Evolutionary conservation across 164 flowering plant species (phyloP), one percentile per base, ranked within the genome.

Genomic region (Litsea cubeba): DNA sequence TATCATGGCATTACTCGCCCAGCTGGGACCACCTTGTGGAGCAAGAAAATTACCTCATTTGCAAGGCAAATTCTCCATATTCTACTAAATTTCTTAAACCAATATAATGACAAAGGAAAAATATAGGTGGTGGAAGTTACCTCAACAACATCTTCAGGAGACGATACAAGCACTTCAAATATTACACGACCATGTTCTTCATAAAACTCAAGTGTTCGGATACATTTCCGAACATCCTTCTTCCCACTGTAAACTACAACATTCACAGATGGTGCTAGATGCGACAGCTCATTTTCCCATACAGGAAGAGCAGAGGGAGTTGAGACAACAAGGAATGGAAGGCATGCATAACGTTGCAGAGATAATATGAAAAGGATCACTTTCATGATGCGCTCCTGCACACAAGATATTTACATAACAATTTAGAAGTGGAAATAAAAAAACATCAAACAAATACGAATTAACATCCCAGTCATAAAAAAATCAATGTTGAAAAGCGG

Each of bases 211-310:
- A 90, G 64, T n/a, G 66, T 71, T 73, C 84, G 76, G 40, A 91
- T 87, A 60, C 66, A 78, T 68, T 75, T 76, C 58, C 94, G 82
- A 1, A 79, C 74, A 65, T 83, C 84, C 79, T 71, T 84, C 70
- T 62, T 79, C 68, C 92, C 97, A 80, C 58, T 76, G 72, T 89
- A 93, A 69, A 84, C 84, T 58, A 90, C 86, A 76, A 83, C 81
- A 84, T 85, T 81, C 24, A 87, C 25, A 76, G 88, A 82, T 69
- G 90, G 85, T 23, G 86, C 91, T 75, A 87, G 69, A 25, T 72
- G 86, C n/a, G 73, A 67, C 62, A 93, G 87, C 77, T 86, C 91
- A 76, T 85, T 76, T 71, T 91, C 94, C 97, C 96, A 91, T 32
- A 60, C 75, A 77, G 80, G 46, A 72, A 88, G 79, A 15, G 83